Conservation (phyloP, 2,329 filamentous ascomycete species). For the Zymoseptoria brevis region DNA sequence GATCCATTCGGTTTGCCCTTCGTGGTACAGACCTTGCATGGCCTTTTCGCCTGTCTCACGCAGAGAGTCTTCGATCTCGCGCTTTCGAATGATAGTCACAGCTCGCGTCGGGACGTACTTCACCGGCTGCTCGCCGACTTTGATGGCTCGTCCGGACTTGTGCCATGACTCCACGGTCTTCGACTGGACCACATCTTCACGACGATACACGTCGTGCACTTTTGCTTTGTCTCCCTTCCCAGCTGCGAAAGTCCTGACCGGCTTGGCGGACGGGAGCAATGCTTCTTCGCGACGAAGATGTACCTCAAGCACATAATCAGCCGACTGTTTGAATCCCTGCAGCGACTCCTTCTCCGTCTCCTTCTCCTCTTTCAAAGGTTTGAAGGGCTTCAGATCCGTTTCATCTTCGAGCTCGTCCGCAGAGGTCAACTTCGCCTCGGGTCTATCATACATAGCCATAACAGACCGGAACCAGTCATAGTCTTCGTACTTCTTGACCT, state of each 20-base stretch:
- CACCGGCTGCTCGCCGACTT: conserved; percentile 61
- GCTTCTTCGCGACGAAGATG: conserved; percentile 92
- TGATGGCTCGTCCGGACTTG: conserved; percentile 79
- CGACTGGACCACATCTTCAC: conserved; percentile 73
- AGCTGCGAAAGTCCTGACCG: conserved; percentile 66
- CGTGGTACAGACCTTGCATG: conserved; percentile 75
- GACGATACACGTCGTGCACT: conserved; percentile 71
- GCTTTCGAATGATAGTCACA: conserved; percentile 76
- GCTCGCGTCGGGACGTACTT: conserved; percentile 87
- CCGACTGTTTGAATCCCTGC: conserved; percentile 78
- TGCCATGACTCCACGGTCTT: conserved; percentile 96
- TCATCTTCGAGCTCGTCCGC: conserved; percentile 73
- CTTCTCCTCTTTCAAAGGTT: conserved; percentile 51
- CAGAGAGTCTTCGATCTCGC: conserved; percentile 81
- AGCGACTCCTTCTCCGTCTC: conserved; percentile 50
- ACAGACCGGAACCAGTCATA: conserved; percentile 84
- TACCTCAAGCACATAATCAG: conserved; percentile 75
- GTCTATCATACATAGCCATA: conserved; percentile 63
- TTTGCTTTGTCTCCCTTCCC: conserved; percentile 66
- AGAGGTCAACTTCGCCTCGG: conserved; percentile 50
- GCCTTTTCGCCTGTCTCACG: conserved; percentile 73
- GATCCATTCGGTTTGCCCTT: conserved; percentile 89
- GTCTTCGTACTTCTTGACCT: conserved; percentile 65
- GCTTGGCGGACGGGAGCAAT: conserved; percentile 57
- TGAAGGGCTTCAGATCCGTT: conserved; percentile 64